Base-by-base conservation (phyloP, 495 filamentous ascomycete species). In the Aspergillus ellipticus region DNA sequence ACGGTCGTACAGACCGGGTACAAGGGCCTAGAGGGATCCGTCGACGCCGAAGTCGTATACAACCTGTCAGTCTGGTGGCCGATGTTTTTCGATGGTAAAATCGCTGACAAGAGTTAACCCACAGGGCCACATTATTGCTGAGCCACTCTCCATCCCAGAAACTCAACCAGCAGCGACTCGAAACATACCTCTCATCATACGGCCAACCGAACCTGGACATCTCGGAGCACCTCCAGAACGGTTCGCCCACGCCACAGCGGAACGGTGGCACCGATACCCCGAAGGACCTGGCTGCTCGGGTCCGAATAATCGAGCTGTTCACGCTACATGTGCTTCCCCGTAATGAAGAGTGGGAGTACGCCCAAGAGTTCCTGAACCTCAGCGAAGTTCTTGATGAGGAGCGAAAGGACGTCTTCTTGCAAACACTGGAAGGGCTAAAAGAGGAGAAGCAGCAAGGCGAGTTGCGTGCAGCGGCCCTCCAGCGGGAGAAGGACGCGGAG, bases 341-440 rank as follows among this genome's bases (percentile, higher is more conserved):
- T 37, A 96, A 96, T 61, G 84, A 86, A 31, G 90, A 97, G 74
- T 98, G 95, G 94, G 88, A 93, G 42, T 97, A 97, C 65, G 90
- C 94, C 0, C 79, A 81, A 22, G 88, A 94, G 60, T 97, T 97
- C 73, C 92, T 97, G 54, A 85, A 77, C 54, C 77, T 90, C 56
- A 90, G 82, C 64, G 82, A 91, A 35, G 82, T 94, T 20, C 82
- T 98, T 0, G 94, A 97, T 67, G 93, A 97, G 53, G 94, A 97
- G 66, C 82, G 89, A 31, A 85, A 89, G 67, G 94, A 97, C 47
- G 84, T 85, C 1, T 95, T 95, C 67, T 65, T 93, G 3, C 87
- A 90, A 60, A 89, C 81, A 21, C 66, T 86, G 21, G 78, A 84
- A 31, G 68, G 67, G 2, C 63, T 87, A 31, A 79, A 79, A 55